Conservation (phyloP, 768 basidiomycete species). For the Rhizopogon rudus region DNA sequence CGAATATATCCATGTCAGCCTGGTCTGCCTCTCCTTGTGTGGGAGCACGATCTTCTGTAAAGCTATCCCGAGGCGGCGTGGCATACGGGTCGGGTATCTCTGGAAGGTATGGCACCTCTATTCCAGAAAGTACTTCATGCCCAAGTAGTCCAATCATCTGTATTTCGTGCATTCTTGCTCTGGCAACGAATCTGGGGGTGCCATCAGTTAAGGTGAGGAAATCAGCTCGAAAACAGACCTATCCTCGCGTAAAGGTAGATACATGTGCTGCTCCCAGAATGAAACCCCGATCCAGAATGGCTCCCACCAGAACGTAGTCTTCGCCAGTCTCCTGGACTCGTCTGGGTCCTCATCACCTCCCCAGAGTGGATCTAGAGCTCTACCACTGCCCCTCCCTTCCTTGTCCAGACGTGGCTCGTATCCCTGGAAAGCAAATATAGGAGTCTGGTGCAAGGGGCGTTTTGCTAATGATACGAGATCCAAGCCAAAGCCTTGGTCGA, state of each 20-base stretch:
- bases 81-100: conserved; percentile 31
- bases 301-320: conserved; percentile 81
- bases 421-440: conserved; percentile 86
- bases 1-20: conserved; percentile 71
- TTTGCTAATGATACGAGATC: conserved; percentile 89
- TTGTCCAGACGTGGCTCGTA: conserved; percentile 52
- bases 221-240: conserved; percentile 38
- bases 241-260: conserved; percentile 75
- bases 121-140: conserved; percentile 85
- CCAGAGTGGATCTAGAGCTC: conserved; percentile 70
- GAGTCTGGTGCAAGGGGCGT: conserved; percentile 88
- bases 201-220: background rate
- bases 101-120: conserved; percentile 78
- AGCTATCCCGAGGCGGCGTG: conserved; percentile 28
- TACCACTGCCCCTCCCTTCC: conserved; percentile 39
- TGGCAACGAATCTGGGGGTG: conserved; percentile 71
- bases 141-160: conserved; percentile 92
- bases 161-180: conserved; percentile 97
- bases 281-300: conserved; percentile 81
- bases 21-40: conserved; percentile 59
- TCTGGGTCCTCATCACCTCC: conserved; percentile 52
- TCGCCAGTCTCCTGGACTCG: conserved; percentile 31
- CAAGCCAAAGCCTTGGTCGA: conserved; percentile 89
- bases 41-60: conserved; percentile 30
- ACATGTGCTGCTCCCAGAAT: conserved; percentile 87